Percentiles rank a stretch among this genome's conserved stretches.
Conservation (phyloP, 805 yeast species). For the Cyberlindnera euphorbiiphila region DNA sequence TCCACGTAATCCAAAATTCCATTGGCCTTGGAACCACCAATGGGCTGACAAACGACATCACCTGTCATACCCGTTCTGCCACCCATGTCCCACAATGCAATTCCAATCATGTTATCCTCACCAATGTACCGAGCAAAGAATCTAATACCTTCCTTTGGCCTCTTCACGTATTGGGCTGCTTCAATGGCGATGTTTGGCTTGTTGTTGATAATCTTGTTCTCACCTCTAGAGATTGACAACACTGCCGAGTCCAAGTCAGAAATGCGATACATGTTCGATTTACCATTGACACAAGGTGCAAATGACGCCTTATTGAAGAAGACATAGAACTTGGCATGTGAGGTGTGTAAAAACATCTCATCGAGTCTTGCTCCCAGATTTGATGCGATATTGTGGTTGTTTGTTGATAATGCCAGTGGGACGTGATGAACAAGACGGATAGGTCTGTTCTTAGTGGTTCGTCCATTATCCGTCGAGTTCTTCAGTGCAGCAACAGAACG, state of each 20-base stretch:
- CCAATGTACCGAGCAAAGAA: conserved; percentile 81
- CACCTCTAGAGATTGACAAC: conserved; percentile 32
- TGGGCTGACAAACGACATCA: conserved; percentile 77
- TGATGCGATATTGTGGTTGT: conserved; percentile 10
- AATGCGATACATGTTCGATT: conserved; percentile 71
- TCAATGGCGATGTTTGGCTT: conserved; percentile 33
- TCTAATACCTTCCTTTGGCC: conserved; percentile 47
- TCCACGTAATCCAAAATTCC: conserved; percentile 52
- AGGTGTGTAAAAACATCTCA: conserved; percentile 78
- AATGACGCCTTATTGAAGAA: conserved; percentile 68
- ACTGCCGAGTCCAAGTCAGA: conserved; percentile 63
- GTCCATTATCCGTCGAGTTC: conserved; percentile 51
- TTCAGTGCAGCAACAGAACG: conserved; percentile 56
- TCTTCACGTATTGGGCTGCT: conserved; percentile 30
- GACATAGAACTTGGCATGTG: conserved; percentile 82
- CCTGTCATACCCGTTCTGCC: conserved; percentile 76
- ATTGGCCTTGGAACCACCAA: conserved; percentile 36
- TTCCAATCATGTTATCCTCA: conserved; percentile 91
- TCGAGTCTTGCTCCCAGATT: conserved; percentile 64
- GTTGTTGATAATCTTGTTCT: conserved; percentile 29
- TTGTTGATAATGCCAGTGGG: conserved; percentile 56
- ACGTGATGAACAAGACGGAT: conserved; percentile 77
- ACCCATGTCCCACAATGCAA: conserved; percentile 70
- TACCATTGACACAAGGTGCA: conserved; percentile 92
- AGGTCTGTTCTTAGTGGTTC: conserved; percentile 31